Base-by-base conservation (phyloP, 2,329 filamentous ascomycete species). In the Calycina marina region DNA sequence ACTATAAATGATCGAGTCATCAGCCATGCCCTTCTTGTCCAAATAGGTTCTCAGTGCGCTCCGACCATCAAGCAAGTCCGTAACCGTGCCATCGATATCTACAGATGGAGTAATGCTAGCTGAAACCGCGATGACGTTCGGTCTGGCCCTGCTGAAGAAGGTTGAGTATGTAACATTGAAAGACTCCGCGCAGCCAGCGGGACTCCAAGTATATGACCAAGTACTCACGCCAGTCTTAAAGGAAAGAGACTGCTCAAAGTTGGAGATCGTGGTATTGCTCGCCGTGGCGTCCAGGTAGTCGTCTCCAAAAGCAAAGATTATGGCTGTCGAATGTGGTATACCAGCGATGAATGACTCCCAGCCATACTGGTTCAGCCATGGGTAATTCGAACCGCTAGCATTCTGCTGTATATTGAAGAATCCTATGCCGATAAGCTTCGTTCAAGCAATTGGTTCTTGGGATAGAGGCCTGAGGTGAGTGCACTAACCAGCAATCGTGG, bases 311-410 rank as follows among this genome's bases (percentile, higher is more conserved):
- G 72, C 62, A 12, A 79, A 58, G 20, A 73, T 51, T 22, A 79
- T 54, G 1, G 68, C 71, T 15, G 63, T 63, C 63, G 74, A 78
- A 48, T 82, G 77, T 5, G 78, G 78, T 11, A 84, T 64, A 14
- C 78, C 78, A 31, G 67, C 69, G 40, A 82, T 77, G 31, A 78
- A 73, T 43, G 69, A 77, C 45, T 84, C 77, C 36, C 69, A 68
- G 5, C 76, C 76, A 53, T 78, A 77, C 42, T 81, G 69, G 35
- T 69, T 62, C 26, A 83, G 51, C 75, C 77, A 81, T 0, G 63
- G 62, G 42, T 76, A 80, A 43, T 81, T 81, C 5, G 67, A 66
- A 1, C 65, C 63, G 27, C 69, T 72, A 0, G 65, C 69, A 17
- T 59, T 63, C 3, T 62, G 59, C 47, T 79, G 71, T 3, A 59